phyloP scores from a whole-genome alignment of 1,139 yeast species.

The Blastobotrys arbuscula region DNA sequence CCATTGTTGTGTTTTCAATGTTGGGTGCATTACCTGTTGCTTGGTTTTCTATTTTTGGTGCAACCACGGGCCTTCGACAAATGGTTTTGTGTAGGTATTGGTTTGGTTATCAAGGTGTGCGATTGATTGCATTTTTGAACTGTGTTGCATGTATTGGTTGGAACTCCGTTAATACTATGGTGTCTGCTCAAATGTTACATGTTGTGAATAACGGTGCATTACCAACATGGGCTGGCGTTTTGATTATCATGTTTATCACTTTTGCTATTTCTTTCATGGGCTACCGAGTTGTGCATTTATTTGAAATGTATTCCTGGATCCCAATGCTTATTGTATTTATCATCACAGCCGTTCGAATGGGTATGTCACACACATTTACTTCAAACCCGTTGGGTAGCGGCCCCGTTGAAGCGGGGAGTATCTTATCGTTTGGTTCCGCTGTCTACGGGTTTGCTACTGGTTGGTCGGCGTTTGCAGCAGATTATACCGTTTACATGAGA shows the following conservation, averaged over 20 bases:
- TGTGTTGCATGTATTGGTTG: slow-evolving; percentile 86
- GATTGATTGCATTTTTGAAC: slow-evolving; percentile 73
- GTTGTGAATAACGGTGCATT: slow-evolving; percentile 60
- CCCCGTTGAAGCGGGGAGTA: slow-evolving; percentile 57
- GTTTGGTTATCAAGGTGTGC: slow-evolving; percentile 68
- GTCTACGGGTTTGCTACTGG: slow-evolving; percentile 90
- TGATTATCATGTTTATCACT: slow-evolving; percentile 64
- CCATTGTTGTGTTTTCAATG: slow-evolving; percentile 64
- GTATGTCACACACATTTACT: slow-evolving; percentile 57
- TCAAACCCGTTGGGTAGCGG: slow-evolving; percentile 41
- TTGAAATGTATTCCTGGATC: slow-evolving; percentile 86
- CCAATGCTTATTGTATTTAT: slow-evolving; percentile 71
- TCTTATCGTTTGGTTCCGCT: slow-evolving; percentile 79
- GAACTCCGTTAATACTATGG: slow-evolving; percentile 92
- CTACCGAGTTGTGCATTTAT: slow-evolving; percentile 71
- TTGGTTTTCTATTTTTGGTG: slow-evolving; percentile 79
- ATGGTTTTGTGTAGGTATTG: slow-evolving; percentile 76
- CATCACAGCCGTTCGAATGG: slow-evolving; percentile 71
- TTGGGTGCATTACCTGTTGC: slow-evolving; percentile 79
- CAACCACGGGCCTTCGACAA: slow-evolving; percentile 80
- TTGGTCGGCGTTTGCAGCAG: slow-evolving; percentile 91
- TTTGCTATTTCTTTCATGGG: slow-evolving; percentile 80
- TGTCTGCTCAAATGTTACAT: slow-evolving; percentile 78
- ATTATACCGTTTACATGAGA: slow-evolving; percentile 83
- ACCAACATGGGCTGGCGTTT: slow-evolving; percentile 91